These are phyloP conservation scores for Podospora anserina DNA, from an alignment of 495 filamentous ascomycete species.

Conservation along the genomic window DNA sequence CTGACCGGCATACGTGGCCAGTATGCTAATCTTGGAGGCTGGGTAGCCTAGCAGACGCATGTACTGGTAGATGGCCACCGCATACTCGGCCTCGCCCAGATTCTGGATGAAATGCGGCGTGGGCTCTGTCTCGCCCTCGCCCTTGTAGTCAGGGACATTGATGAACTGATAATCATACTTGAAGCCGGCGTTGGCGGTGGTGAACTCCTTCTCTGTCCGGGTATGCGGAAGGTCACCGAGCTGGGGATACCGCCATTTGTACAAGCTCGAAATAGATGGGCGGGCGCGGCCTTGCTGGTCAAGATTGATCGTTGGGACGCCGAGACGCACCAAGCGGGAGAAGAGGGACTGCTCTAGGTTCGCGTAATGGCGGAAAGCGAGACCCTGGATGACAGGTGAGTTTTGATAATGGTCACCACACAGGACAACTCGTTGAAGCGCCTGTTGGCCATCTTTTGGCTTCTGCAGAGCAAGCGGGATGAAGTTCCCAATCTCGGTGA, in stretches of 20 bases:
- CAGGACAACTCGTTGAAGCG: constrained; percentile 83
- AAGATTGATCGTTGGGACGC: constrained; percentile 83
- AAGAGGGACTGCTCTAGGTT: constrained; percentile 96
- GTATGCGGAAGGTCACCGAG: constrained; percentile 78
- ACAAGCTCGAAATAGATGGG: constrained; percentile 81
- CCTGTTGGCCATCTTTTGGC: constrained; percentile 65
- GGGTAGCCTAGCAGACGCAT: constrained; percentile 97
- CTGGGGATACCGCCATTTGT: constrained; percentile 86
- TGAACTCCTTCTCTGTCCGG: constrained; percentile 64
- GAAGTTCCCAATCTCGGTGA: constrained; percentile 97
- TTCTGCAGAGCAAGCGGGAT: constrained; percentile 89
- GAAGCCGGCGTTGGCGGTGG: constrained; percentile 85
- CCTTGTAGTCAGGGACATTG: constrained; percentile 92
- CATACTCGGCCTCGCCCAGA: constrained; percentile 93
- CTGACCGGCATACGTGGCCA: constrained; percentile 95
- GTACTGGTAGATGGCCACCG: constrained; percentile 92
- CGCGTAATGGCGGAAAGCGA: constrained; percentile 93
- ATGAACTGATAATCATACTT: constrained; percentile 95
- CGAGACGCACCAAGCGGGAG: constrained; percentile 80
- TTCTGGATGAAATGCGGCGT: constrained; percentile 98
- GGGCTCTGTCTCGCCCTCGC: constrained; percentile 81
- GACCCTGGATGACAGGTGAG: constrained; percentile 89
- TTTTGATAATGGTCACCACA: constrained; percentile 97
- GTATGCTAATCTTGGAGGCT: constrained; percentile 81
- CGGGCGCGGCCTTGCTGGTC: constrained; percentile 91